Conservation (phyloP, 257 asterid genomes). For the Primulina eburnea region DNA sequence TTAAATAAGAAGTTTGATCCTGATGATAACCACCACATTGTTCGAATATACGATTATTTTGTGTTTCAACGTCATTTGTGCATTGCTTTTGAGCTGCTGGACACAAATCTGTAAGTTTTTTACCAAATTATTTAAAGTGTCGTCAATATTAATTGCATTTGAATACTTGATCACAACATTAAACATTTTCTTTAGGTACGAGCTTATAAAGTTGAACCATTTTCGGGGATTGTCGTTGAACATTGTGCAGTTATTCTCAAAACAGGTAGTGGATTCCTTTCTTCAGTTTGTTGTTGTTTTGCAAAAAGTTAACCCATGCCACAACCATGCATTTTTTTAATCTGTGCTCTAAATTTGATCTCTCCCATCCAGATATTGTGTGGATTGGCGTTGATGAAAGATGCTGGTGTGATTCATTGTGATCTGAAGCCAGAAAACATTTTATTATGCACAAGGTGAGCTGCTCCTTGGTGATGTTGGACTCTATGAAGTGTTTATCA, state of each 20-base stretch:
- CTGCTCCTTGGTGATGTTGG: slow-evolving; percentile 31
- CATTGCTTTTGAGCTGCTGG: slow-evolving; percentile 93
- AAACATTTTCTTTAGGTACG: slow-evolving; percentile 64
- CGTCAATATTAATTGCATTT: slow-evolving; percentile 18
- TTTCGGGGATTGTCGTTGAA: slow-evolving; percentile 91
- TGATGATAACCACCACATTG: slow-evolving; percentile 98
- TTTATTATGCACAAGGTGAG: slow-evolving; percentile 88
- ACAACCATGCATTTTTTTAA: slow-evolving; percentile 18
- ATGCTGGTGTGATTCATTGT: slow-evolving; percentile 96
- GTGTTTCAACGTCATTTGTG: slow-evolving; percentile 82
- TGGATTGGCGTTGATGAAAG: slow-evolving; percentile 90
- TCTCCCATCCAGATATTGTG: slow-evolving; percentile 62
- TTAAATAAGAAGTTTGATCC: slow-evolving; percentile 96
- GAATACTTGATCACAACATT: slow-evolving; percentile 23
- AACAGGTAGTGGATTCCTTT: slow-evolving; percentile 62
- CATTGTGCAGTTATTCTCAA: slow-evolving; percentile 92
- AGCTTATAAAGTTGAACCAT: slow-evolving; percentile 87
- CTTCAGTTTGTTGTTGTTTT: slow-evolving; percentile 21
- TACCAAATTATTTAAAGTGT: slow-evolving; percentile 17
- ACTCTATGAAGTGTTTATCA: slow-evolving; percentile 22
- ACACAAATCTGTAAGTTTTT: slow-evolving; percentile 82
- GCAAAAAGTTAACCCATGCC: slow-evolving; percentile 22
- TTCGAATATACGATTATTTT: slow-evolving; percentile 93
- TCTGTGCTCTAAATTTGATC: slow-evolving; percentile 25
- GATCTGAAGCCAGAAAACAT: slow-evolving; percentile 98